Conservation (phyloP, 106 monocot genomes). For the Posidonia australis region DNA sequence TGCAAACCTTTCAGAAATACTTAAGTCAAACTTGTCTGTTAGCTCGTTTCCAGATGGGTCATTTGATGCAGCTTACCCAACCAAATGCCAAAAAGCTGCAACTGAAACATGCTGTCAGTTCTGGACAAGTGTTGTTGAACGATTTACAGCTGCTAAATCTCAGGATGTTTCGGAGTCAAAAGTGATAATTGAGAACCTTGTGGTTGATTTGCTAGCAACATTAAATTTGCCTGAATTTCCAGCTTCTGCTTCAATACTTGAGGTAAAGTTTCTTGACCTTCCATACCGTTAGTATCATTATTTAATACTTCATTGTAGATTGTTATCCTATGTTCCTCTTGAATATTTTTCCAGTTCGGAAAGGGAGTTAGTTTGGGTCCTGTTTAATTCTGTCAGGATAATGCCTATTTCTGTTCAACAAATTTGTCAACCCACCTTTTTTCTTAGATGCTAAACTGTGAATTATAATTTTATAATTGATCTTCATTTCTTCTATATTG, state of each 20-base stretch:
- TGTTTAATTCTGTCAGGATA: no score
- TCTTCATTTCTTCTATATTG: no score
- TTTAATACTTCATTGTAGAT: not conserved
- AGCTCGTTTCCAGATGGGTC: conserved; percentile 47
- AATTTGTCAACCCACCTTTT: no score
- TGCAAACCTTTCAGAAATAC: conserved; percentile 53
- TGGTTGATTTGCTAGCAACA: conserved; percentile 76
- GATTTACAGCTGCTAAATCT: conserved; percentile 62
- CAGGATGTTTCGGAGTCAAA: conserved; percentile 80
- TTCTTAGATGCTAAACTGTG: no score
- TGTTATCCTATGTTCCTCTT: no score
- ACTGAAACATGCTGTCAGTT: conserved; percentile 69
- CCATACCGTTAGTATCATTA: not conserved
- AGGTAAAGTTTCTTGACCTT: conserved; percentile 40
- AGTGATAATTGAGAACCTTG: conserved; percentile 78
- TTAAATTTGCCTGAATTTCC: conserved; percentile 96
- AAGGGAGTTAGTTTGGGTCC: no score
- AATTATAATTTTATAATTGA: no score
- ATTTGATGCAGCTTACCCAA: conserved; percentile 42
- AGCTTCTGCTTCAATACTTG: conserved; percentile 79
- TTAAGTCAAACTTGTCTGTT: conserved; percentile 32
- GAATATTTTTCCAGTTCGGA: no score
- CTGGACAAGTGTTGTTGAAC: conserved; percentile 88
- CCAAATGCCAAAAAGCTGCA: conserved; percentile 58
- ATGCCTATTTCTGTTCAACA: no score